These are phyloP conservation scores for Botryotinia convoluta DNA, from an alignment of 2,329 filamentous ascomycete genomes.

Conservation along the genomic window DNA sequence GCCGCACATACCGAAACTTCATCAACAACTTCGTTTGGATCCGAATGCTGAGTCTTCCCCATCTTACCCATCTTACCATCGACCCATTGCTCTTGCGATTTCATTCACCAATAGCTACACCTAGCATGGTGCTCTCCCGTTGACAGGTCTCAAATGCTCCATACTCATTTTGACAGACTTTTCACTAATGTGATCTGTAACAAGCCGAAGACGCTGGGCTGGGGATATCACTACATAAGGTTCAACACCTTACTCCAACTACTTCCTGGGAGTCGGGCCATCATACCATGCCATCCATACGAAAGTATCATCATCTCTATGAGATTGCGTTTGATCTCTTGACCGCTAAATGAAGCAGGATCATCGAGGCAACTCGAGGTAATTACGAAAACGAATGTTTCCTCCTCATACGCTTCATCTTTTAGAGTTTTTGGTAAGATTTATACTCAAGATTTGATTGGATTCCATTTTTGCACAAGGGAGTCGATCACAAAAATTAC, in stretches of 20 bases:
- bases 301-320: background rate
- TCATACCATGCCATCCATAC: background rate
- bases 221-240: background rate
- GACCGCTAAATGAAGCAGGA: background rate
- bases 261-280: background rate
- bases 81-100: background rate
- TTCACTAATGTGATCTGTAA: background rate
- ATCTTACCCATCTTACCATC: background rate
- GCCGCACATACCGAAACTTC: background rate
- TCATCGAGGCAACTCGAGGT: background rate
- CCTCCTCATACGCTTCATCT: background rate
- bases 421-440: background rate
- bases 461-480: background rate
- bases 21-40: background rate
- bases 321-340: constrained; percentile 8
- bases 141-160: constrained; percentile 1
- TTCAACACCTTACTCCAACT: constrained; percentile 5
- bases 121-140: background rate
- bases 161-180: constrained; percentile 7
- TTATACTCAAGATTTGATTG: background rate
- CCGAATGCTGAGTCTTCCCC: background rate
- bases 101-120: background rate
- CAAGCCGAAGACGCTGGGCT: background rate
- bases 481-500: background rate
- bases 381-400: background rate